A percentile compares a stretch with the other conserved stretches of the same genome.
Conservation (phyloP, 306 rosid genomes). For the Sphenostylis stenocarpa region DNA sequence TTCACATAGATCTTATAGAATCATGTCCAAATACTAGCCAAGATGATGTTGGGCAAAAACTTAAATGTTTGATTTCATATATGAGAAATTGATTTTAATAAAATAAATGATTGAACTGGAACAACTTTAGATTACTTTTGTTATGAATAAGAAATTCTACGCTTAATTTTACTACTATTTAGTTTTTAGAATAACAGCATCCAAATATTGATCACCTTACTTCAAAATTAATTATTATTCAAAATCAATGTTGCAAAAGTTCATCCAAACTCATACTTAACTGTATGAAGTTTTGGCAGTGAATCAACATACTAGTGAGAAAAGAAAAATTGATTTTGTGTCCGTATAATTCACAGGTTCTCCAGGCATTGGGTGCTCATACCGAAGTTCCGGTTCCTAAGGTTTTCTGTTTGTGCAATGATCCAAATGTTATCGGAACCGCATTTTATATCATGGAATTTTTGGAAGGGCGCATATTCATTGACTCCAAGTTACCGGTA, state of each 20-base stretch:
- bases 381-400: constrained; percentile 86
- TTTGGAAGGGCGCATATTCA: constrained; percentile 83
- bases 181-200: not conserved
- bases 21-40: not conserved
- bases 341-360: constrained; percentile 53
- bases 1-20: no score
- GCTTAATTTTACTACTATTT: not conserved
- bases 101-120: no score
- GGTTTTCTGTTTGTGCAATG: constrained; percentile 80
- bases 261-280: not conserved
- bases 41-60: no score
- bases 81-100: no score
- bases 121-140: no score
- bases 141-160: not conserved
- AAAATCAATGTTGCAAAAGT: not conserved
- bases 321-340: not conserved
- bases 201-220: not conserved
- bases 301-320: not conserved
- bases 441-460: constrained; percentile 91
- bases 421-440: constrained; percentile 75
- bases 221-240: not conserved
- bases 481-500: constrained; percentile 81
- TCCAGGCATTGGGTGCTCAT: constrained; percentile 67
- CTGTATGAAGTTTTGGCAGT: not conserved
- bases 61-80: no score